Conservation (phyloP, 208 protist genomes). For the Leishmania arabica region DNA sequence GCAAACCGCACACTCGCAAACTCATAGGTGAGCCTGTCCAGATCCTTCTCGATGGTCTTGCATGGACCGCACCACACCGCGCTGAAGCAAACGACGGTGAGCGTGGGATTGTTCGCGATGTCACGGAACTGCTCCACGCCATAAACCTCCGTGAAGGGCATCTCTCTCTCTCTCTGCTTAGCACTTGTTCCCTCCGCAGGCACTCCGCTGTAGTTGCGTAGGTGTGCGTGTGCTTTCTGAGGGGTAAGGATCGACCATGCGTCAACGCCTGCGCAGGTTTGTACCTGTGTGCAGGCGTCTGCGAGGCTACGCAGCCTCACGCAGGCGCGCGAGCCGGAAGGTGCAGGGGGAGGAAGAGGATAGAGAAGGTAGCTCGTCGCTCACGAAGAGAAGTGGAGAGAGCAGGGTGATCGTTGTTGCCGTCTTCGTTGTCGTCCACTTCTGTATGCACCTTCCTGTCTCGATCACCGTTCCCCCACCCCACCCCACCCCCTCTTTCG, state of each 20-base stretch:
- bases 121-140: constrained; percentile 75
- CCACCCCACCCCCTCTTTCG: too few species aligned
- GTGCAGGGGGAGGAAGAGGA: background rate
- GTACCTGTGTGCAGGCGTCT: background rate
- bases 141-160: constrained; percentile 80
- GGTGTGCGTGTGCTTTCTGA: background rate
- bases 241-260: constrained; percentile 1
- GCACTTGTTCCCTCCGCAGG: background rate
- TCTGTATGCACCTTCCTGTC: background rate
- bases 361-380: background rate
- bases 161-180: constrained; percentile 2
- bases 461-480: background rate
- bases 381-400: background rate
- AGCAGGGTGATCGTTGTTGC: background rate
- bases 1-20: constrained; percentile 74
- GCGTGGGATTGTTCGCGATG: constrained; percentile 48
- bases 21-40: constrained; percentile 81
- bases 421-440: background rate
- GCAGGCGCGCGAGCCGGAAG: background rate
- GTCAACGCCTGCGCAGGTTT: too few species aligned
- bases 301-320: background rate
- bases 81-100: constrained; percentile 80
- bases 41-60: constrained; percentile 70
- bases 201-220: background rate
- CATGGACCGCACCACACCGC: constrained; percentile 86